Base-by-base conservation (phyloP, 2,329 filamentous ascomycete genomes). In the Pseudocercospora musae region DNA sequence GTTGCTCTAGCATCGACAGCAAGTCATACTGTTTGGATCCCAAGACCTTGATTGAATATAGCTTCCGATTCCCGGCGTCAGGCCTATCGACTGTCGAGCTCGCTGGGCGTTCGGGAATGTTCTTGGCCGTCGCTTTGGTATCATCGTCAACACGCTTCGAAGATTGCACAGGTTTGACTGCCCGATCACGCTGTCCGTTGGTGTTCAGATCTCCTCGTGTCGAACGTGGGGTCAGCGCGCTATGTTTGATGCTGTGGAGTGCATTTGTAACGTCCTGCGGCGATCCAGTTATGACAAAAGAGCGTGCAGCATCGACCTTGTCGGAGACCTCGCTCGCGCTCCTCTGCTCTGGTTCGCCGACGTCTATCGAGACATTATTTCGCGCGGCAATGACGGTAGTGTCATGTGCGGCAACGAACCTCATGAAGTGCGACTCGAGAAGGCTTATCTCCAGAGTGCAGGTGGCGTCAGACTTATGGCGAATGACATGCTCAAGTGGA, bases 271-370 rank as follows among this genome's bases (percentile, higher is more conserved):
- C 46, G 5, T 37, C 27, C 13, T 8, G 20, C 40, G 42, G 31
- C 31, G 7, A 13, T 20, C 60, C 63, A 9, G 49, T 58, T 10
- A 65, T 60, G 29, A 58, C n/a, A 8, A 66, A 25, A 13, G 64
- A 66, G 4, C 64, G 58, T 21, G 58, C 64, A 23, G 44, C 44
- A 6, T 27, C 20, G 33, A 13, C 52, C 15, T 42, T 11, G 10
- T 31, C 8, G 7, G 63, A 59, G 5, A 8, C 2, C n/a, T 33
- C n/a, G 10, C n/a, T 37, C 13, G 18, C 13, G 4, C 55, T 58
- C 18, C 61, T 58, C 49, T 46, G 46, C 20, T 62, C 62, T 25
- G 64, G 62, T 40, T 63, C 57, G 8, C 58, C 59, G 37, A 66
- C 42, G 4, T 60, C 27, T 9, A 60, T 57, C 18, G 10, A 53